Evolutionary conservation across 495 filamentous ascomycete genomes (phyloP), one percentile per base, ranked within the genome.

Genomic region (Neurospora pannonica): DNA sequence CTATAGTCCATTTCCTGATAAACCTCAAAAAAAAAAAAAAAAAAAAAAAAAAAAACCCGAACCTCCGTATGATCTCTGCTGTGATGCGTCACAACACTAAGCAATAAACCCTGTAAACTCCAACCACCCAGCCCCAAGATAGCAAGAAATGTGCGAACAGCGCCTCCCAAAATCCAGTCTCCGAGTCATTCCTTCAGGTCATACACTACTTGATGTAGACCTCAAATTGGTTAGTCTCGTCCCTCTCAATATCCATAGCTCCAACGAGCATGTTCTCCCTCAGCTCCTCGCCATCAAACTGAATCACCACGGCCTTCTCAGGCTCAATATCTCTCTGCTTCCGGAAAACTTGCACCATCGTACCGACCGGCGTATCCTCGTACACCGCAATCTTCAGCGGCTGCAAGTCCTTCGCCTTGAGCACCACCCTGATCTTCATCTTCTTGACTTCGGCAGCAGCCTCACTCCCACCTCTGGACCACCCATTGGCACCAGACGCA

Each of bases 281-380:
- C 31, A 97, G 81, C 62, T 84, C 82, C 67, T 97, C 94, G 21
- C 95, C 95, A 75, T 98, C 95, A 81, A 95, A 96, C 71, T 87
- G 82, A 1, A 97, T 83, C 15, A 86, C 86, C 19, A 97, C 82
- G 1, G 85, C 79, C 70, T 86, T 86, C 5, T 87, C 86, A 3
- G 81, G 75, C 1, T 74, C 73, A 13, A 88, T 70, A 0, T 77
- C 42, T 8, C 78, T 78, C 10, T 82, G 74, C 38, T 77, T 72
- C 15, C 81, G 77, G 73, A 87, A 88, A 2, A 76, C 79, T n/a
- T 76, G 76, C 13, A 84, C 76, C 34, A 88, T 76, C 39, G 76
- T 78, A 40, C 75, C 70, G 3, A 85, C 79, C 11, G 78, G 78
- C 36, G 83, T 87, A 36, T 81, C 77, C 2, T 83, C 78, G 38